phyloP scores from a whole-genome alignment of 306 rosid species.

The Vicia faba region DNA sequence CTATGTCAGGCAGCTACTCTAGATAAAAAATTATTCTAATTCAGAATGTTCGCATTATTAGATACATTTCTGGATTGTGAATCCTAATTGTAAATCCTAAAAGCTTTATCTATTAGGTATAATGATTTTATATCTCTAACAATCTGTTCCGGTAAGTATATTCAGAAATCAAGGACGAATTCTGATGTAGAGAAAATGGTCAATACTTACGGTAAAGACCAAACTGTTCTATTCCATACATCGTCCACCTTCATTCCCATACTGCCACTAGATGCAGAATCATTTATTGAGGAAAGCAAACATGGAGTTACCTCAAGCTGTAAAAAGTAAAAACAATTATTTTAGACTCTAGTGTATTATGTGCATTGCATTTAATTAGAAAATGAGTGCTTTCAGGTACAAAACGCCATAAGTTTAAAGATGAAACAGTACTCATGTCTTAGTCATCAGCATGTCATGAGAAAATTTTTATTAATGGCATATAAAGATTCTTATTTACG shows the following conservation, averaged over 20 bases:
- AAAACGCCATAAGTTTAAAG: slow-evolving; percentile 8
- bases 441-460: slow-evolving; percentile 16
- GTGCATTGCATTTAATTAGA: slow-evolving; percentile 1
- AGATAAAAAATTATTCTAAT: no score
- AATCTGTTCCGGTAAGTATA: slow-evolving; percentile 18
- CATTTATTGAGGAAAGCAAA: slow-evolving; percentile 70
- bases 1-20: no score
- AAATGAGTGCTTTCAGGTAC: slow-evolving; percentile 15
- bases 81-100: no score
- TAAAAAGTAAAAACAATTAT: slow-evolving; percentile 49
- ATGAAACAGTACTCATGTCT: slow-evolving; percentile 3
- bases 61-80: no score
- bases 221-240: slow-evolving; percentile 66
- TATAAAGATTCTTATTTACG: slow-evolving; percentile 12
- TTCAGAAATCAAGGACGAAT: slow-evolving; percentile 26
- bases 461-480: neutral
- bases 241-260: slow-evolving; percentile 46
- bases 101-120: neutral
- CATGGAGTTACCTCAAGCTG: slow-evolving; percentile 97
- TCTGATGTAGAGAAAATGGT: slow-evolving; percentile 21
- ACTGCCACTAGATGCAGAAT: slow-evolving; percentile 37
- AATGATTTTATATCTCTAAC: slow-evolving; percentile 10
- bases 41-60: no score
- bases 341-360: slow-evolving; percentile 33
- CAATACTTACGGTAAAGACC: slow-evolving; percentile 90